Percentiles rank a stretch among this genome's conserved stretches.
phyloP scores from a whole-genome alignment of 805 yeast species.

The Ogataea angusta region DNA sequence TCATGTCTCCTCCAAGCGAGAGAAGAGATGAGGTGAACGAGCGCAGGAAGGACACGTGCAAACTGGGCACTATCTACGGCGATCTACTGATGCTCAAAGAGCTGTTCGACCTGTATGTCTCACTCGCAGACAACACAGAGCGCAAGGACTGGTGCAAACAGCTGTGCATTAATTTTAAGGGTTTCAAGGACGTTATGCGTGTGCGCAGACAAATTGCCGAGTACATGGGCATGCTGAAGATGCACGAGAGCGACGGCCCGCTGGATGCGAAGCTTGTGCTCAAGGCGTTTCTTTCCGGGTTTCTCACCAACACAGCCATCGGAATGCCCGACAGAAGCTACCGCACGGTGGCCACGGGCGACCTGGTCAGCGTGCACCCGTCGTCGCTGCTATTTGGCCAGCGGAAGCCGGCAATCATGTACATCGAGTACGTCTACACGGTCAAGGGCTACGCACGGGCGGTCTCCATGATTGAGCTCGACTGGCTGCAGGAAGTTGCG shows the following conservation, averaged over 20 bases:
- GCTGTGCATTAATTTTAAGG: constrained; percentile 70
- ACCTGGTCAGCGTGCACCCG: constrained; percentile 84
- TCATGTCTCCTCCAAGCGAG: constrained; percentile 77
- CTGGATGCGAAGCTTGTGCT: constrained; percentile 57
- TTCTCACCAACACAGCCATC: constrained; percentile 82
- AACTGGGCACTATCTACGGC: constrained; percentile 71
- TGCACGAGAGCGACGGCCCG: constrained; percentile 32
- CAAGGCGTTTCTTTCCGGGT: constrained; percentile 81
- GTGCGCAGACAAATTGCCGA: constrained; percentile 72
- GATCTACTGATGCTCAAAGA: constrained; percentile 84
- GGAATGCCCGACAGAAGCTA: constrained; percentile 94
- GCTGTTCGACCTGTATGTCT: constrained; percentile 54
- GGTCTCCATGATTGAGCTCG: constrained; percentile 75
- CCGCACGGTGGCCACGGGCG: constrained; percentile 81
- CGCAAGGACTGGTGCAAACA: constrained; percentile 81
- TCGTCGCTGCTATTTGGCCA: constrained; percentile 83
- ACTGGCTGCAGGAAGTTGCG: constrained; percentile 83
- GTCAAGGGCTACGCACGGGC: constrained; percentile 89
- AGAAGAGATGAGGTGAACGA: constrained; percentile 81
- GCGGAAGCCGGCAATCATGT: constrained; percentile 83
- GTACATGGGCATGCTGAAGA: constrained; percentile 52
- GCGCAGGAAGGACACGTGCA: constrained; percentile 64
- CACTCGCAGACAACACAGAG: constrained; percentile 48
- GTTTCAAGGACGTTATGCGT: constrained; percentile 70
- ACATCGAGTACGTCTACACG: constrained; percentile 90